These are phyloP conservation scores for Dendrostoma leiphaemia DNA, from an alignment of 2,329 filamentous ascomycete genomes.

Conservation along the genomic window DNA sequence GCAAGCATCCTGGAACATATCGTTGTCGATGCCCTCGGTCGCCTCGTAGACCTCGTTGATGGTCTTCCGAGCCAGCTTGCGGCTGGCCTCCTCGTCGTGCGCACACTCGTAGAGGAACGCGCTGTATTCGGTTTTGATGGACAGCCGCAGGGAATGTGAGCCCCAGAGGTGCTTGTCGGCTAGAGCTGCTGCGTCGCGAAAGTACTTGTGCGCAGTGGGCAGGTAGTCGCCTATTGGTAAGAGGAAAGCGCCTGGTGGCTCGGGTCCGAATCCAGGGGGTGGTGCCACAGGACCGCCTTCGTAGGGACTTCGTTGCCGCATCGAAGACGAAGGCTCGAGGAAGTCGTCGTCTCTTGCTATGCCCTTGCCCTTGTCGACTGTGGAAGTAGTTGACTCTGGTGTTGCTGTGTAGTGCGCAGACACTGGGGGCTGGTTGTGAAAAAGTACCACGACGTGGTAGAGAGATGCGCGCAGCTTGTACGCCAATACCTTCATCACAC, in stretches of 20 bases:
- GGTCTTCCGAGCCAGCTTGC: constrained; percentile 74
- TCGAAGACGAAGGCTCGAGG: background rate
- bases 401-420: constrained; percentile 57
- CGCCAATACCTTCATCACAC: constrained; percentile 83
- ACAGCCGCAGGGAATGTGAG: constrained; percentile 84
- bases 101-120: constrained; percentile 93
- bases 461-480: constrained; percentile 93
- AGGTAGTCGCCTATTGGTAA: constrained; percentile 79
- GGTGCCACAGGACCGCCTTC: constrained; percentile 59
- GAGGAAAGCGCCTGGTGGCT: constrained; percentile 68
- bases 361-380: constrained; percentile 48
- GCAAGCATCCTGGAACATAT: constrained; percentile 90
- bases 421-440: constrained; percentile 85
- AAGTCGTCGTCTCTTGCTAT: constrained; percentile 38
- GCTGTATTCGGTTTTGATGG: constrained; percentile 86
- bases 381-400: constrained; percentile 39
- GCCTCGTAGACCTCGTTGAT: constrained; percentile 91
- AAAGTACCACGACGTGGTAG: constrained; percentile 94
- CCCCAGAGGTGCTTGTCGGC: constrained; percentile 78
- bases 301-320: constrained; percentile 1
- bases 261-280: constrained; percentile 52
- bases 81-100: constrained; percentile 74
- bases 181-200: constrained; percentile 71
- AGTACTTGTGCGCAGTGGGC: constrained; percentile 76
- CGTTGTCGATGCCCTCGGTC: constrained; percentile 88